Evolutionary conservation across 805 yeast genomes (phyloP), one percentile per base, ranked within the genome.

Genomic region (Lipomyces yamanashiensis): DNA sequence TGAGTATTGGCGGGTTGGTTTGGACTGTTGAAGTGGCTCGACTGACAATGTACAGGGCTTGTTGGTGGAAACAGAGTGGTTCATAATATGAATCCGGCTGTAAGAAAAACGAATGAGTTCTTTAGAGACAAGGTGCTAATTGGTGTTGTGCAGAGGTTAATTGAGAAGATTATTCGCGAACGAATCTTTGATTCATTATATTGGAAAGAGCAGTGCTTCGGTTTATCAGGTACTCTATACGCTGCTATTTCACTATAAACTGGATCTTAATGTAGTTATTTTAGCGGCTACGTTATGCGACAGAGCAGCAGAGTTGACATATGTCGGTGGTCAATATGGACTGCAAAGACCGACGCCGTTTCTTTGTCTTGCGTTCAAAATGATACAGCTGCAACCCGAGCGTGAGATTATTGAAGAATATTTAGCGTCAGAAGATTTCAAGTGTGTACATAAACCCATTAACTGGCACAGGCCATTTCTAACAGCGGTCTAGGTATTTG

Each of bases 381-480:
- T 93, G 62, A 79, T 92, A 4, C 96, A 93, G 74, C 75, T 95
- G 17, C 85, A 85, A 66, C 98, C 98, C 0, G 70, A 81, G 1
- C 71, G 72, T 10, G 89, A 85, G 4, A 84, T 90, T 4, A 72
- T 89, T 1, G 72, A 77, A 17, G 81, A 85, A 59, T 81, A 84
- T 66, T 75, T 88, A 12, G 74, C 74, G 1, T 95, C 92, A 70
- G 76, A 79, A 55, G 85, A 87, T 60, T 92, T 92, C 81, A 90
- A 90, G 74, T 92, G 51, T 37, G 68, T 47, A 33, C 23, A n/a
- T n/a, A n/a, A 19, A 15, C 36, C n/a, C 4, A 10, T 1, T 19
- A 12, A 34, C 2, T 17, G n/a, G 12, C 19, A 10, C 5, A 36
- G 43, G 10, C 10, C 33, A 21, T 28, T n/a, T 13, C 21, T 15